Evolutionary conservation across 805 yeast species (phyloP).

Genomic region (Wickerhamomyces chambardii): DNA sequence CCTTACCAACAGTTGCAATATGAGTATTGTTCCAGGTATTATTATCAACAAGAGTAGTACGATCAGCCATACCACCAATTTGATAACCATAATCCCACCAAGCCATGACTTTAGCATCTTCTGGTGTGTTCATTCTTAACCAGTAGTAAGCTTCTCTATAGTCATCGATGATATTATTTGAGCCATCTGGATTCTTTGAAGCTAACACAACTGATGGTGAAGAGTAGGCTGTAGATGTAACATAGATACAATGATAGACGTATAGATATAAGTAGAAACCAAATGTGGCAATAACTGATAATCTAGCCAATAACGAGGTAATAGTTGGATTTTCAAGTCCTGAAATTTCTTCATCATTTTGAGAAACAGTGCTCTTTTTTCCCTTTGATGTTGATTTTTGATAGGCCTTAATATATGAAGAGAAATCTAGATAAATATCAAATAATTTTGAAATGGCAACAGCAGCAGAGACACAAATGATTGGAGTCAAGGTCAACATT

Average conservation of each 20-base stretch:
- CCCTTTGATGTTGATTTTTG: not conserved
- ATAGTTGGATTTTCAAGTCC: constrained; percentile 2
- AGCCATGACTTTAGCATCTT: constrained; percentile 92
- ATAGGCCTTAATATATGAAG: constrained; percentile 17
- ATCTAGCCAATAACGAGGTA: constrained; percentile 39
- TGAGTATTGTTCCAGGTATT: constrained; percentile 99
- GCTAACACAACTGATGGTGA: constrained; percentile 97
- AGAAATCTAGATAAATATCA: constrained; percentile 71
- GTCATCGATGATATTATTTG: constrained; percentile 81
- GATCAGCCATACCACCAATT: constrained; percentile 99
- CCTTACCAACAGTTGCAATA: constrained; percentile 98
- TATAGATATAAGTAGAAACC: constrained; percentile 67
- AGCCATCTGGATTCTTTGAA: constrained; percentile 77
- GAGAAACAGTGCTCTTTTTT: not conserved
- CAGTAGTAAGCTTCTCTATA: constrained; percentile 98
- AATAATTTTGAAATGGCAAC: constrained; percentile 79
- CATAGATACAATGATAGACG: constrained; percentile 96
- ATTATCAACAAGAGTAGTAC: constrained; percentile 96
- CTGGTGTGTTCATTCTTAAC: constrained; percentile 96
- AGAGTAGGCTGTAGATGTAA: constrained; percentile 89
- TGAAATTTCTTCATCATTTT: constrained; percentile 5
- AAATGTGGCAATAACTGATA: constrained; percentile 59
- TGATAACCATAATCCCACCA: constrained; percentile 99
- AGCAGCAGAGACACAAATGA: constrained; percentile 90
- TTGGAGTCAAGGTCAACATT: constrained; percentile 94